Conservation (phyloP, 2,329 filamentous ascomycete genomes). For the Venturia asperata region DNA sequence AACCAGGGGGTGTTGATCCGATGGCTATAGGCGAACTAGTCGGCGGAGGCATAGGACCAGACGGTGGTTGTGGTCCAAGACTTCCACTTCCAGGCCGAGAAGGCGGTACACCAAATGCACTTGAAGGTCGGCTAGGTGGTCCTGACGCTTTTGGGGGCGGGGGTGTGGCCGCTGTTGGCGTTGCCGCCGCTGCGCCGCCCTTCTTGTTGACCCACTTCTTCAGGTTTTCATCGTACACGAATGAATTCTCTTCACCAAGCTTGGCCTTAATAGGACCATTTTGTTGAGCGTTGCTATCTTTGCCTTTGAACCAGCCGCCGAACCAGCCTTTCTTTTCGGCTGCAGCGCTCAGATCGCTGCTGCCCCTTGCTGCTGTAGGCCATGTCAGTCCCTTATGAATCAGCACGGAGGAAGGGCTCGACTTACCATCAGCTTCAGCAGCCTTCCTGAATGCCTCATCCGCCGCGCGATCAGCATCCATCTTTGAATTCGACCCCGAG, state of each 20-base stretch:
- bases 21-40: conserved; percentile 23
- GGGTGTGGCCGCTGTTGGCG: conserved; percentile 54
- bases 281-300: conserved; percentile 53
- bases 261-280: conserved; percentile 77
- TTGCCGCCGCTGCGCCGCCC: conserved; percentile 56
- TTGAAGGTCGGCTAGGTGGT: conserved; percentile 44
- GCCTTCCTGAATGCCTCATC: conserved; percentile 80
- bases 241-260: conserved; percentile 84
- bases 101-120: conserved; percentile 27
- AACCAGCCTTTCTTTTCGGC: conserved; percentile 48
- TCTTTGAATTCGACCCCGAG: conserved; percentile 46
- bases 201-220: conserved; percentile 99
- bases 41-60: conserved; percentile 12
- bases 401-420: not conserved
- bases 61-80: conserved; percentile 18
- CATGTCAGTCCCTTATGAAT: not conserved
- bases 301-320: conserved; percentile 66
- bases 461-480: conserved; percentile 60
- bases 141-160: conserved; percentile 64
- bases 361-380: conserved; percentile 51
- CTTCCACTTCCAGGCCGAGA: conserved; percentile 2
- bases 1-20: conserved; percentile 16
- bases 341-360: conserved; percentile 45
- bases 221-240: conserved; percentile 90
- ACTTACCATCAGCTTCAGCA: conserved; percentile 59